Evolutionary conservation across 2,329 filamentous ascomycete genomes (phyloP).

Genomic region (Clarireedia sp.): DNA sequence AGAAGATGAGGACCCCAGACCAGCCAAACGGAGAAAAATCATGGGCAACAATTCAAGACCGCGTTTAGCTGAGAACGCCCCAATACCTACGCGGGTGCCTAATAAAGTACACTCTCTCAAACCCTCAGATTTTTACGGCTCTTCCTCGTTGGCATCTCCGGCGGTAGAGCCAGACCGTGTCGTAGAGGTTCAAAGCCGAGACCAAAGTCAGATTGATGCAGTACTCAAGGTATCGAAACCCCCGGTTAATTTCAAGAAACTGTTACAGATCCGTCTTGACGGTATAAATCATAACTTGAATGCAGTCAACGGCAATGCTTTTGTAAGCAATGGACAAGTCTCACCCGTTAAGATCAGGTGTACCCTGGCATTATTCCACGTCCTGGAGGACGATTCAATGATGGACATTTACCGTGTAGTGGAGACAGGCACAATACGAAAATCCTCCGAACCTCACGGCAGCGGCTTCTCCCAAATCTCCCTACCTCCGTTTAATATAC

Average conservation of each 20-base stretch:
- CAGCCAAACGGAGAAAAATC: slow-evolving; percentile 21
- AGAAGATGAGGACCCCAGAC: slow-evolving; percentile 19
- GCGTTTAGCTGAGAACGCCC: slow-evolving; percentile 8
- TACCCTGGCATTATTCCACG: slow-evolving; percentile 16
- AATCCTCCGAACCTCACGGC: too few relatives aligned
- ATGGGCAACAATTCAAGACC: neutral
- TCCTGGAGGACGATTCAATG: slow-evolving; percentile 14
- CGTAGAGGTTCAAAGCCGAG: neutral
- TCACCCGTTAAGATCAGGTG: slow-evolving; percentile 17
- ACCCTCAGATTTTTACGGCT: slow-evolving; percentile 18
- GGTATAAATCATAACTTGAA: slow-evolving; percentile 12
- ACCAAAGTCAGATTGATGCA: slow-evolving; percentile 2
- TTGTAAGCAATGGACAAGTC: neutral
- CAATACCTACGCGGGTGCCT: neutral
- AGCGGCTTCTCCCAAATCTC: neutral
- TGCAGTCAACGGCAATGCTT: neutral
- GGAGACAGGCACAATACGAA: slow-evolving; percentile 4
- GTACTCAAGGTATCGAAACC: slow-evolving; percentile 7
- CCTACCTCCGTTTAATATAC: slow-evolving; percentile 2
- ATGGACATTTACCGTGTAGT: slow-evolving; percentile 5
- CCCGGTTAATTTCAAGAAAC: slow-evolving; percentile 15
- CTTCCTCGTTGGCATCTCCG: neutral
- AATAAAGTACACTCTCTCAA: slow-evolving; percentile 12
- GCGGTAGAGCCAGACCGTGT: neutral
- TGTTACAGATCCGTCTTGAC: slow-evolving; percentile 19